Conservation (phyloP, 2,329 filamentous ascomycete species). For the Macrophomina tecta region DNA sequence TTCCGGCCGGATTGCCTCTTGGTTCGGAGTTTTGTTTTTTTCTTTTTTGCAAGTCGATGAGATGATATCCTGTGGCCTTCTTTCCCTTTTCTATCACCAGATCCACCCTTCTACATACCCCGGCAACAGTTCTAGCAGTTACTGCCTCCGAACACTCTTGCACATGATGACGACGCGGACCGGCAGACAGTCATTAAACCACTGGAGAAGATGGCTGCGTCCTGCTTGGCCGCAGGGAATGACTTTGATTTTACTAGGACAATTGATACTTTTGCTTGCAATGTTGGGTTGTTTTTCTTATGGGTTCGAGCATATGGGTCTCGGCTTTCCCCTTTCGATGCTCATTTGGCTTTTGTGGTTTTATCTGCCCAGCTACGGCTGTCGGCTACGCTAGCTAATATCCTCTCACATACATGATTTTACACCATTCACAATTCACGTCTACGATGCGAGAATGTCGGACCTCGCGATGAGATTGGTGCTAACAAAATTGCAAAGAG, state of each 20-base stretch:
- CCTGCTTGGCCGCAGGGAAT: conserved; percentile 20
- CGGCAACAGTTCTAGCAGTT: conserved; percentile 14
- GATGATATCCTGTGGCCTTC: conserved; percentile 25
- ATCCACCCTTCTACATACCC: conserved; percentile 20
- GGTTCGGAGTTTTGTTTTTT: conserved; percentile 7
- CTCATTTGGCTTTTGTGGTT: conserved; percentile 6
- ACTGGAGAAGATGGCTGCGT: not conserved
- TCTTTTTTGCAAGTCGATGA: conserved; percentile 13
- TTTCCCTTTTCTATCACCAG: not conserved
- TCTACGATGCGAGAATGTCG: no score
- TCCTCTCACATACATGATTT: conserved; percentile 12
- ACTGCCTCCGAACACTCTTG: conserved; percentile 18
- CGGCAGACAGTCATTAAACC: conserved; percentile 14
- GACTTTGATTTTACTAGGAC: conserved; percentile 16
- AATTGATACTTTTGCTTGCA: conserved; percentile 5
- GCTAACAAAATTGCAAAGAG: no score
- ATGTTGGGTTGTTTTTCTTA: conserved; percentile 8
- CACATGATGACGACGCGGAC: conserved; percentile 24
- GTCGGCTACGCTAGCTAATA: conserved; percentile 21
- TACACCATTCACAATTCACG: not conserved
- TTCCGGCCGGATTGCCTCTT: not conserved
- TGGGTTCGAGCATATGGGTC: conserved; percentile 21
- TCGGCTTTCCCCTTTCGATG: not conserved
- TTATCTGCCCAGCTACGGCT: conserved; percentile 11
- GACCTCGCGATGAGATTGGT: no score